Evolutionary conservation across 345 rosid genomes (phyloP).

Genomic region (Rhizophora mangle): DNA sequence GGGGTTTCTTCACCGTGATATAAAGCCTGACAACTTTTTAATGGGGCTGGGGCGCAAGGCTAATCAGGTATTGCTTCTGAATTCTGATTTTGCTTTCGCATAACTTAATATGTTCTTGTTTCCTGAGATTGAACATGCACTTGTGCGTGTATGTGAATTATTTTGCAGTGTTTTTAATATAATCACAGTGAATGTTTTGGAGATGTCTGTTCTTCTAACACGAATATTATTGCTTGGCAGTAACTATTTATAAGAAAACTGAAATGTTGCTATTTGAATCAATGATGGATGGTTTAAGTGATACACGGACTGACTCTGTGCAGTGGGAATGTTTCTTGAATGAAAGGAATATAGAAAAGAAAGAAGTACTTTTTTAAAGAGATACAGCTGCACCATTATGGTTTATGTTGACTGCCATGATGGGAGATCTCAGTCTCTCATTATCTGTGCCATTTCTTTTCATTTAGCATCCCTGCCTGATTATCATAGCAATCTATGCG

Average conservation of each 20-base stretch:
- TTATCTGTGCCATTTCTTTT: background rate
- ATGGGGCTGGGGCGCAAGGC: conserved; percentile 55
- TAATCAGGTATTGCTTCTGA: conserved; percentile 43
- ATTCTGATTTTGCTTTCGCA: background rate
- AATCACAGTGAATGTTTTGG: no score
- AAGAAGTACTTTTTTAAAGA: background rate
- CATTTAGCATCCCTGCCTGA: no score
- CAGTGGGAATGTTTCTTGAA: background rate
- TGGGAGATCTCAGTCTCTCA: background rate
- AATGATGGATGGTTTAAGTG: background rate
- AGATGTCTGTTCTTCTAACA: no score
- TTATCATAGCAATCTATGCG: background rate
- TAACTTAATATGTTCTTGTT: background rate
- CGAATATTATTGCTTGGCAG: no score
- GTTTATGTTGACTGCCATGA: background rate
- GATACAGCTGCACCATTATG: background rate
- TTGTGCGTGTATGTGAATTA: background rate
- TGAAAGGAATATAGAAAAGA: no score
- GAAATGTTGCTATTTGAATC: background rate
- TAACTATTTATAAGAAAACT: background rate
- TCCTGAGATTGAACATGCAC: background rate
- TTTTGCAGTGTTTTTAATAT: no score
- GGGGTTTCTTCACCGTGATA: conserved; percentile 71
- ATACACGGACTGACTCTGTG: background rate
- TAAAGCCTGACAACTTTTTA: conserved; percentile 48